Base-by-base conservation (phyloP, 73 alveolate species). In the Paramecium tetraurelia region DNA sequence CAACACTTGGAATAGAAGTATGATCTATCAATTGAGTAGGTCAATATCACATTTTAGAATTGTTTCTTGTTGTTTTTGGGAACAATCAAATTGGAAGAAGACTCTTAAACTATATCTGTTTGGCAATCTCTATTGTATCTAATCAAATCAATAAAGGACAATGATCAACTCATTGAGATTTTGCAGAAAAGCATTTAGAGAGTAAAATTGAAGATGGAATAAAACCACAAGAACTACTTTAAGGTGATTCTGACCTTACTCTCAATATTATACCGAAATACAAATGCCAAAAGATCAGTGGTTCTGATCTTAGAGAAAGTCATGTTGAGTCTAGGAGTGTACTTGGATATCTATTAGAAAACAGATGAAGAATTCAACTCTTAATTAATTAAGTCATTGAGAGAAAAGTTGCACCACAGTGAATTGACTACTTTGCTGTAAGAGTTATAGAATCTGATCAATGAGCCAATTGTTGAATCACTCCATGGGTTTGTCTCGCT, bases 231-330 rank as follows among this genome's bases (percentile, higher is more conserved):
- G 44, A 31, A 22, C 14, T 80, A 80, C 27, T 80, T 80, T 46
- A 80, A 48, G 46, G 90, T 80, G 4, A 44, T 80, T 22, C 24
- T 80, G 48, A 12, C 29, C 3, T 80, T 80, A 10, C 31, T 80
- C 0, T 80, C 90, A 5, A 80, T 80, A 7, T 18, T 80, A 14
- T 80, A 80, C 29, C 27, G 75, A 14, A 80, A 80, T 80, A 7
- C 90, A 3, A 22, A 18, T 44, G n/a, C 90, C 5, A 80, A 80
- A 48, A 80, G 90, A 80, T 80, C 75, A 14, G 75, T 43, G 9
- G 90, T 80, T 43, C 9, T 80, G 35, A 80, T 80, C 4, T 41
- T 80, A 35, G 90, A 80, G 21, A 80, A 80, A n/a, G 50, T 80
- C 3, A 21, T 80, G 46, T 22, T 80, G 5, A 4, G 27, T 24